Evolutionary conservation across 208 protist species (phyloP), one percentile per base, ranked within the genome.

Genomic region (Acanthamoeba triangularis): DNA sequence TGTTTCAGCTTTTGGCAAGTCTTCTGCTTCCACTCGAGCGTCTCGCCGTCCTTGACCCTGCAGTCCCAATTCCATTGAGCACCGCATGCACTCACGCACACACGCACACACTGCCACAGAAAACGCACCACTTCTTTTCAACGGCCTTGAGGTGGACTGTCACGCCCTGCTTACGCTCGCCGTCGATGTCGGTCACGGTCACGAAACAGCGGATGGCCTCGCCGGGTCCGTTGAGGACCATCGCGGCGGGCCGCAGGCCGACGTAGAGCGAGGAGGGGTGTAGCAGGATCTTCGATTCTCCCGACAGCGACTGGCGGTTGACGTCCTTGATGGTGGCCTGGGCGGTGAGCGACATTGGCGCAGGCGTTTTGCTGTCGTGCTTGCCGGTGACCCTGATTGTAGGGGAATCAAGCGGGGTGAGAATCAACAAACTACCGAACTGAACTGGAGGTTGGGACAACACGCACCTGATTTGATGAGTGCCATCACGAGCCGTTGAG

Each of bases 221-320:
- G 23, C 74, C 74, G 18, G 74, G 74, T 54, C 74, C 74, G 14
- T 84, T 84, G 41, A 84, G 44, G 41, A 30, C 18, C 35, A 52
- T 84, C 37, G 52, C 56, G 8, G 47, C 54, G 28, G 82, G 82
- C 25, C 82, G 44, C 44, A 90, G 56, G 23, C 82, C 82, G 25
- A 90, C 56, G 54, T 90, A 90, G 54, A 90, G 82, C 30, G 82
- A 90, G 8, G 82, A 59, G 6, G 82, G 82, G 37, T 90, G 82
- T 5, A 90, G 13, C n/a, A 90, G 28, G 54, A 90, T 23, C 14
- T 67, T 61, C 7, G 41, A 33, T 0, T 10, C 10, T 8, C 0
- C 3, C 20, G 82, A 69, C 18, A 90, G 82, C 2, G 82, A 90
- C 41, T 90, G 82, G 5, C 82, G 28, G 25, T 90, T 90, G 52